These are phyloP conservation scores for Corylus heterophylla DNA, from an alignment of 306 rosid species.

Conservation along the genomic window DNA sequence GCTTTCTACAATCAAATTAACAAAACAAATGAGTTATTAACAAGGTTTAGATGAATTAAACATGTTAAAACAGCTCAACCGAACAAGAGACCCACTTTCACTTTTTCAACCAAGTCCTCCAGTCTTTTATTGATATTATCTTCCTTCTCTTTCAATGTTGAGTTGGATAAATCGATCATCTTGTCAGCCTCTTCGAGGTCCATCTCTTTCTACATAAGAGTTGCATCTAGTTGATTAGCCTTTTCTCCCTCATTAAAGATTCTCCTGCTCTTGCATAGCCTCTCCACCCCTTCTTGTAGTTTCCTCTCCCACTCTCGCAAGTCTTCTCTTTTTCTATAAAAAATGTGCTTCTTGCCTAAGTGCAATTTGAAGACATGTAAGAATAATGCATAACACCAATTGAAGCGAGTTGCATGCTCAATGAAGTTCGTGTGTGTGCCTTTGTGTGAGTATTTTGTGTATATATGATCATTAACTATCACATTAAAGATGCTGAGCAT, in stretches of 20 bases:
- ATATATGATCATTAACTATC: not conserved
- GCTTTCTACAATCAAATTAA: slow-evolving; percentile 55
- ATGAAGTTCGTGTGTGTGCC: not conserved
- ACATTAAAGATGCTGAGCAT: slow-evolving; percentile 10
- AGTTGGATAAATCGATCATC: slow-evolving; percentile 42
- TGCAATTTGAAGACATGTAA: slow-evolving; percentile 15
- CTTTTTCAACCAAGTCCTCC: slow-evolving; percentile 54
- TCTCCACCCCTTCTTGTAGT: slow-evolving; percentile 67
- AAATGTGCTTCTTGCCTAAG: slow-evolving; percentile 77
- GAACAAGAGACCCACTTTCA: slow-evolving; percentile 51
- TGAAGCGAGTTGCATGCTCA: slow-evolving; percentile 8
- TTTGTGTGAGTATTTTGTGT: not conserved
- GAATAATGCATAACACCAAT: not conserved
- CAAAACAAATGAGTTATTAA: slow-evolving; percentile 18
- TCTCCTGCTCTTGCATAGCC: slow-evolving; percentile 45
- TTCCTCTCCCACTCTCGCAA: slow-evolving; percentile 78
- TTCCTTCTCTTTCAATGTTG: slow-evolving; percentile 60
- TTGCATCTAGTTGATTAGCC: slow-evolving; percentile 50
- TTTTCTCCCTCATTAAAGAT: slow-evolving; percentile 59
- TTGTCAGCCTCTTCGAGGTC: slow-evolving; percentile 52
- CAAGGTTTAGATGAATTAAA: not conserved
- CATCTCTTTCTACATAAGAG: slow-evolving; percentile 57
- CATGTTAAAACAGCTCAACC: slow-evolving; percentile 4
- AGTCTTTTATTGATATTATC: slow-evolving; percentile 49
- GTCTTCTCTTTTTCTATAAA: slow-evolving; percentile 68